Conservation (phyloP, 2,329 filamentous ascomycete genomes). For the Beauveria rudraprayagi region DNA sequence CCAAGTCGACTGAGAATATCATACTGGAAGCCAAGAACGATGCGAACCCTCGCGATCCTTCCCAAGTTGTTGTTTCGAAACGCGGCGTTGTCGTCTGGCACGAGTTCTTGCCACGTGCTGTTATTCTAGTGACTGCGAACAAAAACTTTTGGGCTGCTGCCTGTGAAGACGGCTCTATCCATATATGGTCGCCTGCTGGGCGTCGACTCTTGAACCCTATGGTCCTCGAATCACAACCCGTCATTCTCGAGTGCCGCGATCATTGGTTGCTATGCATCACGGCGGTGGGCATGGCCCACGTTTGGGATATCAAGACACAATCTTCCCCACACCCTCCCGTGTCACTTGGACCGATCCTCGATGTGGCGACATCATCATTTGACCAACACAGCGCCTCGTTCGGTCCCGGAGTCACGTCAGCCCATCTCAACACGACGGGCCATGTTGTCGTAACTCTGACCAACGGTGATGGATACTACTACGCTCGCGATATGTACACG, state of each 20-base stretch:
- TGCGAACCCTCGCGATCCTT: conserved; percentile 67
- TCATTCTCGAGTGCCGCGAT: conserved; percentile 84
- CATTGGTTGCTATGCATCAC: conserved; percentile 88
- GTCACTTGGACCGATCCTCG: conserved; percentile 79
- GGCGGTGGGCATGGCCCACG: conserved; percentile 78
- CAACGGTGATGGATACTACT: conserved; percentile 90
- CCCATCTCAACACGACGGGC: conserved; percentile 81
- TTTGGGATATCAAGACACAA: conserved; percentile 85
- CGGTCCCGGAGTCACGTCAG: conserved; percentile 80
- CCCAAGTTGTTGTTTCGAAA: conserved; percentile 73
- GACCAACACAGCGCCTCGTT: conserved; percentile 66
- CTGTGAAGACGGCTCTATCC: conserved; percentile 85
- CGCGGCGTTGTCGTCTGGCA: conserved; percentile 82
- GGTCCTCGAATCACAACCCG: conserved; percentile 83
- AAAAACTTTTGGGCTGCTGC: conserved; percentile 86
- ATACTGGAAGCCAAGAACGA: conserved; percentile 88
- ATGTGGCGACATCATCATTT: conserved; percentile 73
- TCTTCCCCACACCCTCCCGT: conserved; percentile 82
- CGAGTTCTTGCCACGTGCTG: conserved; percentile 79
- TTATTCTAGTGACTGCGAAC: conserved; percentile 86
- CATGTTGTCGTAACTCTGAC: conserved; percentile 82
- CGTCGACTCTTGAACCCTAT: conserved; percentile 77
- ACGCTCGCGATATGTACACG: conserved; percentile 73
- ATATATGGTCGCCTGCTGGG: conserved; percentile 88
- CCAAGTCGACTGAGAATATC: conserved; percentile 58